Evolutionary conservation across 2,329 filamentous ascomycete species (phyloP), one percentile per base, ranked within the genome.

Genomic region (Colletotrichum limetticola): DNA sequence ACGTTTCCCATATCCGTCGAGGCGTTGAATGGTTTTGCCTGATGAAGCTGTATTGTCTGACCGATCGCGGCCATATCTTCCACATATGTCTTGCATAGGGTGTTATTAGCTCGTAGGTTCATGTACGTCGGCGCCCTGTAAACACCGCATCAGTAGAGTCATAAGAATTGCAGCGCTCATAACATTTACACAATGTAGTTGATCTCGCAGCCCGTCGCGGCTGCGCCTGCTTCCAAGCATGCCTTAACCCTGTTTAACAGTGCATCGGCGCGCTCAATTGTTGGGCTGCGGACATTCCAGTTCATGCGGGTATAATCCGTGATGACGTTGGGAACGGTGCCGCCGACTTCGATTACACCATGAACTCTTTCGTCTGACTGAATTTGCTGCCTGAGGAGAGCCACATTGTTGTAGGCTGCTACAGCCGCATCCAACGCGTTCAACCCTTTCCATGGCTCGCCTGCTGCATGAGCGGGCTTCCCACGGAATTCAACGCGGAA

Each of bases 1-100:
- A 89, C 85, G 66, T 89, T 88, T 26, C 86, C 86, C 86, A 87
- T 87, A 77, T 88, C 86, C 0, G 86, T 87, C 0, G 86, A 86
- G 11, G 78, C 80, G 14, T 77, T 77, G 69, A 85, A 77, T 1
- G 83, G 78, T 61, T 83, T 82, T 0, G 84, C 80, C 42, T 82
- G 79, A 22, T 74, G 74, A 19, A 76, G 60, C n/a, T 83, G 72
- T 16, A 86, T 78, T 11, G 81, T 82, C 49, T 81, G 80, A 12
- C 80, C 83, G 1, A 83, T 77, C 0, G 74, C 68, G 2, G 77
- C 78, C 86, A 88, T 89, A 57, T 85, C 83, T 5, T 82, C 76
- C 16, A 82, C 79, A 66, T 86, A 89, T 2, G 77, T 75, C 58
- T 81, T 80, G 76, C 86, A 87, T 0, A 89, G 78, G 0, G 83